Evolutionary conservation across 495 filamentous ascomycete genomes (phyloP).

Genomic region (Penicillium coprophilum): DNA sequence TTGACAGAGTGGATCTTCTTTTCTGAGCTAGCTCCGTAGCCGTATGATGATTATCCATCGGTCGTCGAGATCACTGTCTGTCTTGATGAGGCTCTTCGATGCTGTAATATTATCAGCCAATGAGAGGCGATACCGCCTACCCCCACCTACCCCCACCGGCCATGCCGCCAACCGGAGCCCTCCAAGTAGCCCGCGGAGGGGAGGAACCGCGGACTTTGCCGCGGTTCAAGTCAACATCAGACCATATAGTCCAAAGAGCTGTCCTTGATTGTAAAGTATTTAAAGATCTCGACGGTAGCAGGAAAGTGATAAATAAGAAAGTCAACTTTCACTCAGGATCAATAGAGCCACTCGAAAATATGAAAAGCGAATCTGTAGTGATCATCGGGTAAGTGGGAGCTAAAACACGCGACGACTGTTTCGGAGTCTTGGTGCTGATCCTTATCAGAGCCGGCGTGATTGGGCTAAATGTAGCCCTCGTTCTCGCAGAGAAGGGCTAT

Average conservation of each 20-base stretch:
- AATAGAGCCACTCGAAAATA: not conserved
- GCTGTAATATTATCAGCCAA: not conserved
- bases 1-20: not conserved
- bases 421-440: not conserved
- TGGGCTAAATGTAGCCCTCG: conserved; percentile 36
- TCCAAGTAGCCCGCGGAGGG: not conserved
- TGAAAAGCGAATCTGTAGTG: conserved; percentile 22
- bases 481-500: conserved; percentile 29
- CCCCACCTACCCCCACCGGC: not conserved
- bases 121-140: not conserved
- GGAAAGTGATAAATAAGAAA: not conserved
- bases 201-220: conserved; percentile 2
- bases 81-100: not conserved
- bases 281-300: not conserved
- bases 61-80: not conserved
- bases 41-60: not conserved
- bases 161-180: not conserved
- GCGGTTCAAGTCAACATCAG: not conserved
- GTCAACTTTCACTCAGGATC: not conserved
- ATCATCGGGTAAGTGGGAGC: conserved; percentile 18
- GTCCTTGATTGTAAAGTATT: not conserved
- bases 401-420: not conserved
- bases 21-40: not conserved
- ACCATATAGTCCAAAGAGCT: not conserved
- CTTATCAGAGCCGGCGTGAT: conserved; percentile 33